Conservation (phyloP, 208 protist species). For the Leptomonas pyrrhocoris region DNA sequence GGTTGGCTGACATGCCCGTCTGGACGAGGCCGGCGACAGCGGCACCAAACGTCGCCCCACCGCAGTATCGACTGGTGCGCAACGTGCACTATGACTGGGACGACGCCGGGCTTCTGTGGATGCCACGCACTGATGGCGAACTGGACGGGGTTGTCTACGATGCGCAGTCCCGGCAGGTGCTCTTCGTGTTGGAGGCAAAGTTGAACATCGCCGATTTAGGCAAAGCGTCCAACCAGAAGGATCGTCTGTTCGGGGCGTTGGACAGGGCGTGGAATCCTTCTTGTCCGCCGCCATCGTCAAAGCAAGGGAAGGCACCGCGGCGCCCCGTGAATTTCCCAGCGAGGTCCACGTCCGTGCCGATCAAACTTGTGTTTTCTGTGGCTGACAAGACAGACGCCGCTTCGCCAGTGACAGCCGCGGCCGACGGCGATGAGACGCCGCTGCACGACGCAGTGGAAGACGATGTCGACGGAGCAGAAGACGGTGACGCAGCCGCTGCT, state of each 20-base stretch:
- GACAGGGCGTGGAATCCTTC: constrained; percentile 18
- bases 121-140: constrained; percentile 4
- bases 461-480: too few species aligned
- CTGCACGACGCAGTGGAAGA: neutral
- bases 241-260: constrained; percentile 18
- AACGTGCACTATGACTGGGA: constrained; percentile 19
- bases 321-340: too few species aligned
- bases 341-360: too few species aligned
- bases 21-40: too few species aligned
- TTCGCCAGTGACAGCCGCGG: neutral
- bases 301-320: too few species aligned
- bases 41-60: too few species aligned
- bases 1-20: too few species aligned
- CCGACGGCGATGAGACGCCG: neutral
- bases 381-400: neutral
- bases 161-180: constrained; percentile 11
- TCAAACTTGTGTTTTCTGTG: constrained; percentile 1
- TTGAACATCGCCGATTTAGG: constrained; percentile 29
- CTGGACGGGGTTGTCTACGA: constrained; percentile 31
- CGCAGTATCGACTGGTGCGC: constrained; percentile 14
- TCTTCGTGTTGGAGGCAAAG: constrained; percentile 38
- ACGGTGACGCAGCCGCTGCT: too few species aligned
- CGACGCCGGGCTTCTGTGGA: neutral
- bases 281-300: too few species aligned
- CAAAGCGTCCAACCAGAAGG: constrained; percentile 27